These are phyloP conservation scores for Aspergillus baeticus DNA, from an alignment of 495 filamentous ascomycete species.

Conservation along the genomic window DNA sequence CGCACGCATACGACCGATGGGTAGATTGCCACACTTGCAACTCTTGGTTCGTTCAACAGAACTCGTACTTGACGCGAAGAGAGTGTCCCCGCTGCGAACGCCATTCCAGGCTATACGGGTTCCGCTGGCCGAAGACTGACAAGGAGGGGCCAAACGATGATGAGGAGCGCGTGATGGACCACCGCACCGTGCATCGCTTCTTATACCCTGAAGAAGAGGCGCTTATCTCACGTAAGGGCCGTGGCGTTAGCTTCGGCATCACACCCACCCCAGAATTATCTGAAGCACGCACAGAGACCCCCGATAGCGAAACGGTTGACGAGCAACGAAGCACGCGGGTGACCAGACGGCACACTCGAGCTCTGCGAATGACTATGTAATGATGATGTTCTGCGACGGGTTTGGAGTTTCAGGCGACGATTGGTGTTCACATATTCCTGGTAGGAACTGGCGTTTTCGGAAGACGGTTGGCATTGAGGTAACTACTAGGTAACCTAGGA, in stretches of 20 bases:
- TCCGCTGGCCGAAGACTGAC: conserved; percentile 93
- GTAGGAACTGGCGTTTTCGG: conserved; percentile 7
- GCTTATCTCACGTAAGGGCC: conserved; percentile 48
- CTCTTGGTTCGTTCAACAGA: conserved; percentile 75
- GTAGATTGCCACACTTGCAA: conserved; percentile 82
- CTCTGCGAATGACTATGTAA: conserved; percentile 44
- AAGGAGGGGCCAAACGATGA: conserved; percentile 67
- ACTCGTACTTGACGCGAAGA: conserved; percentile 80
- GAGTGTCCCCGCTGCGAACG: conserved; percentile 91
- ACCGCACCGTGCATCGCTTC: conserved; percentile 69
- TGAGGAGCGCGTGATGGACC: conserved; percentile 74
- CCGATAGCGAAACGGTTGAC: conserved; percentile 33
- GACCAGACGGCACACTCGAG: conserved; percentile 34
- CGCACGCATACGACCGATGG: conserved; percentile 75
- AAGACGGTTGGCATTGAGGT: conserved; percentile 2
- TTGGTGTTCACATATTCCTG: background rate
- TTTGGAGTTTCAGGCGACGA: conserved; percentile 14
- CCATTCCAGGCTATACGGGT: conserved; percentile 93
- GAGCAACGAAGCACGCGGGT: conserved; percentile 36
- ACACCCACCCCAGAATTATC: conserved; percentile 40
- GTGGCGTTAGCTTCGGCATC: conserved; percentile 38
- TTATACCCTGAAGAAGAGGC: conserved; percentile 65
- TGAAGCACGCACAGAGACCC: conserved; percentile 39
- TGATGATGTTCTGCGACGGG: conserved; percentile 8
- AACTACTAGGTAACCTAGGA: background rate